Evolutionary conservation across 2,329 filamentous ascomycete species (phyloP), one percentile per base, ranked within the genome.

Genomic region (Xylaria sp.): DNA sequence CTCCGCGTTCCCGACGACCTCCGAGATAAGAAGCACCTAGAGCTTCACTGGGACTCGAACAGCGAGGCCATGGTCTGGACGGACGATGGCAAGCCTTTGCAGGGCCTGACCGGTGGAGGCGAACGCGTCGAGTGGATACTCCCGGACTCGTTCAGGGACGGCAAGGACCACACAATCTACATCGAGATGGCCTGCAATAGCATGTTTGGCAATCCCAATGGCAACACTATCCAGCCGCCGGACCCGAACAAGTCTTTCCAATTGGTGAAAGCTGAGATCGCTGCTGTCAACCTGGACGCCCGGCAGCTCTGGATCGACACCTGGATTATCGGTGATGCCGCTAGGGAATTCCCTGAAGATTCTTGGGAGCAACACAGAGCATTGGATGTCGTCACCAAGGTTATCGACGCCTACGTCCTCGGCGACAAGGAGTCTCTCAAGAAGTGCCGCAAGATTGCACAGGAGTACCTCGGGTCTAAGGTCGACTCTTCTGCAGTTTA

Each of bases 121-220:
- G 94, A 99, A 68, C 84, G 94, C 49, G 82, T 87, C 16, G 92
- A 97, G 73, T 99, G 93, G 92, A 85, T 96, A 55, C 79, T 99
- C 41, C 93, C 94, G 7, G 79, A 90, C 46, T 78, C 79, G 16
- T 96, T 90, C 75, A 84, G 90, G 57, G 90, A 96, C 71, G 92
- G 91, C 48, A 86, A 93, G 70, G 84, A 92, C 66, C 92, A 97
- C 71, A 85, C 82, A 17, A 90, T 99, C 66, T 99, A 97, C 72
- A 88, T 99, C 61, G 94, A 99, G 76, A 96, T 97, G 90, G 94
- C 94, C 18, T 97, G 94, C 76, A 99, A 99, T 72, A 87, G 88
- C 72, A 97, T 97, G 92, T 97, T 97, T 75, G 94, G 94, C 64
- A 96, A 96, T 71, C 89, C 92, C 0, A 82, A 88, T 0, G 88